phyloP scores from a whole-genome alignment of 805 yeast species.

The Candida montana region DNA sequence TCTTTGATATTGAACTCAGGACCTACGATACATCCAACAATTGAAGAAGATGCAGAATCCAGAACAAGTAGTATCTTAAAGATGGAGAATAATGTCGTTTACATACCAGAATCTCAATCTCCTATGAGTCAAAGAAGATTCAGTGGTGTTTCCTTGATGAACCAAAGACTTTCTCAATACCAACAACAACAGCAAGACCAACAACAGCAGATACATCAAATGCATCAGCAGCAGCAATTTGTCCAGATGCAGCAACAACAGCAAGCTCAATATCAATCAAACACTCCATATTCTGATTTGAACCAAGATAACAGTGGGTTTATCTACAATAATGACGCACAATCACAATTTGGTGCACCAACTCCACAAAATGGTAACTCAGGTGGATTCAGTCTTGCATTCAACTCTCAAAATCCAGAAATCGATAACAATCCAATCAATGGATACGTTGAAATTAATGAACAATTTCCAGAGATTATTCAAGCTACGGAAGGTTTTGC shows the following conservation, averaged over 20 bases:
- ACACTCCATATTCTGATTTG: slow-evolving; percentile 1
- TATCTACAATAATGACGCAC: slow-evolving; percentile 2
- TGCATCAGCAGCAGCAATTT: not conserved
- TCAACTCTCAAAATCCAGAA: slow-evolving; percentile 4
- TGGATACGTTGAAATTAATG: slow-evolving; percentile 6
- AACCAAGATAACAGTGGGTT: not conserved
- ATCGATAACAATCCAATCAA: slow-evolving; percentile 7
- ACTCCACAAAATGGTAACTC: slow-evolving; percentile 7
- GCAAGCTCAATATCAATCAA: not conserved
- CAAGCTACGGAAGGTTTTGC: slow-evolving; percentile 11
- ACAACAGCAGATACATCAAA: not conserved
- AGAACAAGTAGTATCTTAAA: slow-evolving; percentile 1
- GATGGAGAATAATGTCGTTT: not conserved
- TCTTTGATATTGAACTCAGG: slow-evolving; percentile 21
- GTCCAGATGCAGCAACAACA: not conserved
- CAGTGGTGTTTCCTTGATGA: not conserved
- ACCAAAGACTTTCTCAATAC: not conserved
- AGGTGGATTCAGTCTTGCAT: slow-evolving; percentile 8
- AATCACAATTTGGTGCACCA: slow-evolving; percentile 2
- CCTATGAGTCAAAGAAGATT: slow-evolving; percentile 2
- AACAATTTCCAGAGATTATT: slow-evolving; percentile 11
- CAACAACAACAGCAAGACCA: not conserved
- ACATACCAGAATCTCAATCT: slow-evolving; percentile 1
- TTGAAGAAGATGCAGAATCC: slow-evolving; percentile 17
- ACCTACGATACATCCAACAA: slow-evolving; percentile 18